phyloP scores from a whole-genome alignment of 352 stramenopile species.

The Globisporangium middletonii region DNA sequence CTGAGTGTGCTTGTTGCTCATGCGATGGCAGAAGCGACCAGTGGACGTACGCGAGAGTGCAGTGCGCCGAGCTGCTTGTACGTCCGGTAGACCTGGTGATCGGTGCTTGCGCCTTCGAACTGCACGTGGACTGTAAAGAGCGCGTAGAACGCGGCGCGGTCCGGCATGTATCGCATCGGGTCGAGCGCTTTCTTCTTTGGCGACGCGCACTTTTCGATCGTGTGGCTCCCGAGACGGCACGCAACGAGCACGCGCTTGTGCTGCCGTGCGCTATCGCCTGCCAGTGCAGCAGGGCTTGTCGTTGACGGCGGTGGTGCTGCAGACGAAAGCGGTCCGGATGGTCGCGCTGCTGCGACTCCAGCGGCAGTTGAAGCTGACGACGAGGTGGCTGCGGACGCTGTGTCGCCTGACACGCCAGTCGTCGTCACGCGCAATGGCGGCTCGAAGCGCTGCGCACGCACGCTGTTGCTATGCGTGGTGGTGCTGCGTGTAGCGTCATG shows the following conservation, averaged over 20 bases:
- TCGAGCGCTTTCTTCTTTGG: slow-evolving; percentile 70
- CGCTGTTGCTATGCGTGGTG: background rate
- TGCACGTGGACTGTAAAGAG: slow-evolving; percentile 53
- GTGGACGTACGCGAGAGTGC: slow-evolving; percentile 32
- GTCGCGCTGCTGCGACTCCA: background rate
- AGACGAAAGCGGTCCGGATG: background rate
- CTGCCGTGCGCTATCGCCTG: background rate
- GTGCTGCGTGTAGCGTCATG: background rate
- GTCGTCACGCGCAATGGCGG: background rate
- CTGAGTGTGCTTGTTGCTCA: background rate
- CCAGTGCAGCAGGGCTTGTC: background rate
- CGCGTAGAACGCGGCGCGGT: slow-evolving; percentile 40
- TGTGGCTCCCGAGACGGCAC: slow-evolving; percentile 52
- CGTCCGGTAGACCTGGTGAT: slow-evolving; percentile 52
- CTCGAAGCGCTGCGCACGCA: background rate
- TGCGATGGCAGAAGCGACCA: background rate
- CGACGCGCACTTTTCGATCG: slow-evolving; percentile 57
- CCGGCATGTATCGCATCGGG: slow-evolving; percentile 59
- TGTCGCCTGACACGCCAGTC: background rate
- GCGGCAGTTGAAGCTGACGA: background rate
- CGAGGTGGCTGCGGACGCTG: background rate
- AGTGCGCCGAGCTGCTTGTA: slow-evolving; percentile 61
- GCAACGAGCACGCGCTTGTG: slow-evolving; percentile 8
- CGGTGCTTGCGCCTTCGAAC: slow-evolving; percentile 30
- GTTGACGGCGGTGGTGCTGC: background rate